A percentile compares a stretch with the other conserved stretches of the same genome.
Conservation (phyloP, 306 rosid genomes). For the Fagus crenata region DNA sequence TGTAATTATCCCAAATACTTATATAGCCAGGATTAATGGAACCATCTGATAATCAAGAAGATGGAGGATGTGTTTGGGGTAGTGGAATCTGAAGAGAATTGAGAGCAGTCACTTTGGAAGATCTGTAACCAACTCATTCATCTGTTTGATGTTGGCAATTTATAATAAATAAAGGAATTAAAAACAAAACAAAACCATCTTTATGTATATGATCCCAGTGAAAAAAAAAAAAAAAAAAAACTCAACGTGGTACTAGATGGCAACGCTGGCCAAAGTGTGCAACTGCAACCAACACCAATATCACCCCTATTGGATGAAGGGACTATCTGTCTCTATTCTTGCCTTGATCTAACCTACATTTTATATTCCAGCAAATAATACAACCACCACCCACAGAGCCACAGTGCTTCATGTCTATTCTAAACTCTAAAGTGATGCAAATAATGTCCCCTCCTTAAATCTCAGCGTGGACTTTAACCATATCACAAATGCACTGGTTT, state of each 20-base stretch:
- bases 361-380: background rate
- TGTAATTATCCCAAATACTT: too few relatives aligned
- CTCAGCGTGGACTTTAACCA: background rate
- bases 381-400: background rate
- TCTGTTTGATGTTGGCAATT: constrained; percentile 72
- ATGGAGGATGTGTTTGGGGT: constrained; percentile 89
- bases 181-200: too few relatives aligned
- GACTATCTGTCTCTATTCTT: too few relatives aligned
- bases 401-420: background rate
- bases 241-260: too few relatives aligned
- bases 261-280: too few relatives aligned
- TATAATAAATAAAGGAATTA: constrained; percentile 15
- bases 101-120: constrained; percentile 79
- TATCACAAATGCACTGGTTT: background rate
- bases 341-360: too few relatives aligned
- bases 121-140: constrained; percentile 81
- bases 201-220: too few relatives aligned
- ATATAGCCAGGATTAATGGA: background rate
- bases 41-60: constrained; percentile 64
- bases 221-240: too few relatives aligned
- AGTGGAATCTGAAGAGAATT: constrained; percentile 79
- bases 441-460: background rate
- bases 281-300: too few relatives aligned
- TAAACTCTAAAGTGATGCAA: background rate
- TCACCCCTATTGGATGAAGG: too few relatives aligned